Evolutionary conservation across 1,284 basidiomycete species (phyloP).

Genomic region (Xanthoconium separans): DNA sequence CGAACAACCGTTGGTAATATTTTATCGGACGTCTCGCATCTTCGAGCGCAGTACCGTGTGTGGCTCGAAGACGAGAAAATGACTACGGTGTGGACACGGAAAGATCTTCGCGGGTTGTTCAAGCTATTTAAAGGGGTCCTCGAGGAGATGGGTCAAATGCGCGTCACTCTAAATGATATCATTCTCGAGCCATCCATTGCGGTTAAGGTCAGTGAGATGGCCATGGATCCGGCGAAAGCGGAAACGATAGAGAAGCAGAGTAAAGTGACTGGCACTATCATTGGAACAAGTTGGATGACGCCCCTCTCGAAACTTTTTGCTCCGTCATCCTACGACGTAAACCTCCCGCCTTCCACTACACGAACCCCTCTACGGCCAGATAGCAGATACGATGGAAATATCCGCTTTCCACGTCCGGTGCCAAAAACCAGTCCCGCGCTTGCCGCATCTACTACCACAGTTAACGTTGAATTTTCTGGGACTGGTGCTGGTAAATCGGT

Average conservation of each 20-base stretch:
- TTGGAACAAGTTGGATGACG: slow-evolving; percentile 69
- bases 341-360: slow-evolving; percentile 9
- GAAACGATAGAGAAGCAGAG: slow-evolving; percentile 40
- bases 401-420: slow-evolving; percentile 40
- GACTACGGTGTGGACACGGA: slow-evolving; percentile 66
- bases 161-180: slow-evolving; percentile 85
- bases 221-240: slow-evolving; percentile 62
- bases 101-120: slow-evolving; percentile 83
- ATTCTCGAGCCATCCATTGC: slow-evolving; percentile 86
- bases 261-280: slow-evolving; percentile 24
- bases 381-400: slow-evolving; percentile 22
- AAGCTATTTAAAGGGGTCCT: slow-evolving; percentile 87
- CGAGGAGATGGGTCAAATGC: slow-evolving; percentile 78
- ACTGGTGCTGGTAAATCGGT: slow-evolving; percentile 71
- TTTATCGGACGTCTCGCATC: slow-evolving; percentile 64
- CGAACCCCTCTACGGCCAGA: slow-evolving; percentile 23
- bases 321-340: slow-evolving; percentile 23
- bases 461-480: slow-evolving; percentile 91
- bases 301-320: slow-evolving; percentile 77
- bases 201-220: slow-evolving; percentile 65
- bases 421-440: slow-evolving; percentile 81
- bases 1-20: slow-evolving; percentile 80
- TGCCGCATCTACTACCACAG: slow-evolving; percentile 82
- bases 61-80: slow-evolving; percentile 69
- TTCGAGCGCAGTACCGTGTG: slow-evolving; percentile 78